phyloP scores from a whole-genome alignment of 108 stramenopile species.

The Skeletonema menzelii region DNA sequence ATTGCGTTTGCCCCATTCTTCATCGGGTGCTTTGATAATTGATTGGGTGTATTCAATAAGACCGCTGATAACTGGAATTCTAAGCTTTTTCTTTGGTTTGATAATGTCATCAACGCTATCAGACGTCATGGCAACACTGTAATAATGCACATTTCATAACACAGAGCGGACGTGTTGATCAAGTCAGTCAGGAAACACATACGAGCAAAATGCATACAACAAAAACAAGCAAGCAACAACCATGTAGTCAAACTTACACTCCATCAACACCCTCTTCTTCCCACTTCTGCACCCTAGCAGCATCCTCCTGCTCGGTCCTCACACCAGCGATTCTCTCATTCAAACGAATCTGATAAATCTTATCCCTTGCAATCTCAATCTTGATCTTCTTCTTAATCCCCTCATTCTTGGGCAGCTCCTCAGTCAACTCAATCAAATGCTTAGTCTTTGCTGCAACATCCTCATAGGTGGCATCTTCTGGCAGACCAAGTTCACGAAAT shows the following conservation, averaged over 20 bases:
- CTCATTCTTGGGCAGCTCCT: slow-evolving; percentile 32
- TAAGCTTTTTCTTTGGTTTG: slow-evolving; percentile 43
- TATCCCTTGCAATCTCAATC: slow-evolving; percentile 82
- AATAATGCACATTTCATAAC: neutral
- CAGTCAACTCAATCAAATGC: slow-evolving; percentile 43
- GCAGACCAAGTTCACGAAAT: slow-evolving; percentile 82
- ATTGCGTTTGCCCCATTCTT: slow-evolving; percentile 60
- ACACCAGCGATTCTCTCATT: slow-evolving; percentile 73
- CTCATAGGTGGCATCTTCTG: slow-evolving; percentile 84
- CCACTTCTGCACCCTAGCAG: slow-evolving; percentile 49
- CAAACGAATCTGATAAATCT: slow-evolving; percentile 83
- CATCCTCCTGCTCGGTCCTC: slow-evolving; percentile 52
- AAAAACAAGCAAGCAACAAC: neutral
- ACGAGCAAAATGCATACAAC: neutral
- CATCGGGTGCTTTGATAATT: slow-evolving; percentile 54
- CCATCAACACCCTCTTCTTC: slow-evolving; percentile 56
- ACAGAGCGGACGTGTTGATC: neutral
- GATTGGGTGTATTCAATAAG: slow-evolving; percentile 32
- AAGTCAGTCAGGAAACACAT: neutral
- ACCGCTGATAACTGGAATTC: slow-evolving; percentile 29
- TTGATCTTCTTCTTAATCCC: slow-evolving; percentile 76
- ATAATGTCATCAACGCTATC: slow-evolving; percentile 55
- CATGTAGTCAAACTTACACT: slow-evolving; percentile 20
- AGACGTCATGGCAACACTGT: slow-evolving; percentile 30
- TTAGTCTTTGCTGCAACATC: slow-evolving; percentile 76